These are phyloP conservation scores for Spergularia azorica DNA, from an alignment of 179 eudicot species.

Conservation along the genomic window DNA sequence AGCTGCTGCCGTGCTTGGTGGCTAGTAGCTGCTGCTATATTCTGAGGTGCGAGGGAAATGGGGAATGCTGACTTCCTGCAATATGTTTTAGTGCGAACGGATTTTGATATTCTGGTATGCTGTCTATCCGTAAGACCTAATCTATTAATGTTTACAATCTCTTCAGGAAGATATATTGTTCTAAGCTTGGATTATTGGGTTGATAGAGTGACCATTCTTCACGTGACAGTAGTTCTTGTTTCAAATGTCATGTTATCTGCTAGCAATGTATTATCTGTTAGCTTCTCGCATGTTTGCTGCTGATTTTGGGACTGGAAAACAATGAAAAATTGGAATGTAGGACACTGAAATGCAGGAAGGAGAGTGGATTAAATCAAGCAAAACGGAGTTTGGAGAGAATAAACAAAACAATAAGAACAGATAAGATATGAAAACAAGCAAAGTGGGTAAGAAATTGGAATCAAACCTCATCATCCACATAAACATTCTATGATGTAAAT, in stretches of 20 bases:
- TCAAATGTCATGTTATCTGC: not conserved
- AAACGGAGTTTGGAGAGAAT: too few species aligned
- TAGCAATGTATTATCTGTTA: not conserved
- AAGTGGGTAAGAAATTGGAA: not conserved
- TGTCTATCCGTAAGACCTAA: not conserved
- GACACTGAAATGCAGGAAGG: too few species aligned
- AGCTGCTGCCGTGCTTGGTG: constrained; percentile 35
- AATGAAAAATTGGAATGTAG: too few species aligned
- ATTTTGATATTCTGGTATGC: constrained; percentile 52
- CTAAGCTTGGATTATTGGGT: not conserved
- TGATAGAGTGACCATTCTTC: not conserved
- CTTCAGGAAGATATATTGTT: not conserved
- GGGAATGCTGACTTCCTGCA: constrained; percentile 60
- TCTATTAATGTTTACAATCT: not conserved
- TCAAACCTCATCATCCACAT: not conserved
- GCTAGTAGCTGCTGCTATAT: constrained; percentile 52
- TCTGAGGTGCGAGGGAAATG: constrained; percentile 71
- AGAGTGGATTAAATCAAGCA: too few species aligned
- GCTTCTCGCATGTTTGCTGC: too few species aligned
- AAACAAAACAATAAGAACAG: too few species aligned
- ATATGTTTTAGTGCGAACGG: constrained; percentile 90
- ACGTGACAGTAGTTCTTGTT: not conserved
- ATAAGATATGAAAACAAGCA: too few species aligned
- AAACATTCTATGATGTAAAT: not conserved
- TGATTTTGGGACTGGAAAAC: too few species aligned